Conservation (phyloP, 2,329 filamentous ascomycete genomes). For the Diaporthe sp. region DNA sequence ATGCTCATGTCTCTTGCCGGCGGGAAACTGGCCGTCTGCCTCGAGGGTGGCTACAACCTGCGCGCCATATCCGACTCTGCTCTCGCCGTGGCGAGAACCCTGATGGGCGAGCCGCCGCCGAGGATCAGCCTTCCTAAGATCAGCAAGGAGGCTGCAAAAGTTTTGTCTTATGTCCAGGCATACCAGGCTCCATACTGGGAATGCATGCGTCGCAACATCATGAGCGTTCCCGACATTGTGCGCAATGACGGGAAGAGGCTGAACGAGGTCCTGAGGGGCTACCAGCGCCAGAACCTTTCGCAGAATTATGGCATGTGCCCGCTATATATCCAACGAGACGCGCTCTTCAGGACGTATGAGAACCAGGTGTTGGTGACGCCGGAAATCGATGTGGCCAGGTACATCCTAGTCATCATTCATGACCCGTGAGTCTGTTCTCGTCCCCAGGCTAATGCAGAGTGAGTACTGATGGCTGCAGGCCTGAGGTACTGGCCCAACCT, state of each 20-base stretch:
- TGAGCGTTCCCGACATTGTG: slow-evolving; percentile 63
- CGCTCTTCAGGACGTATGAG: slow-evolving; percentile 80
- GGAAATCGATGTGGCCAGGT: slow-evolving; percentile 72
- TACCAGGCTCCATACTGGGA: slow-evolving; percentile 82
- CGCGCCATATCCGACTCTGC: slow-evolving; percentile 92
- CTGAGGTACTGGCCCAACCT: slow-evolving; percentile 74
- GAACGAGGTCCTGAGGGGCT: slow-evolving; percentile 82
- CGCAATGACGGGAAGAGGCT: slow-evolving; percentile 70
- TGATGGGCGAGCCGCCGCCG: slow-evolving; percentile 94
- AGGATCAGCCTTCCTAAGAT: slow-evolving; percentile 66
- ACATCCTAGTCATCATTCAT: slow-evolving; percentile 87
- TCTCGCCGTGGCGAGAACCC: slow-evolving; percentile 86
- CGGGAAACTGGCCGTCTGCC: slow-evolving; percentile 88
- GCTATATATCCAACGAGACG: slow-evolving; percentile 80
- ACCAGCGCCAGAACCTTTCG: slow-evolving; percentile 78
- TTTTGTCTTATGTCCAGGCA: slow-evolving; percentile 68
- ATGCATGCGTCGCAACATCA: slow-evolving; percentile 79
- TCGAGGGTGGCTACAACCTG: slow-evolving; percentile 97
- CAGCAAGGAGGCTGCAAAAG: slow-evolving; percentile 65
- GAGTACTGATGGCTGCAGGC: slow-evolving; percentile 55
- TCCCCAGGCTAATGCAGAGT: slow-evolving; percentile 20
- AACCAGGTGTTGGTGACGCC: slow-evolving; percentile 88
- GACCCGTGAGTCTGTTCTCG: slow-evolving; percentile 73
- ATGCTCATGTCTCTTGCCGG: slow-evolving; percentile 96
- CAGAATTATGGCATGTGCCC: slow-evolving; percentile 82